Percentiles rank a stretch among this genome's conserved stretches.
Evolutionary conservation across 1,284 basidiomycete species (phyloP).

Genomic region (Pseudozyma pruni): DNA sequence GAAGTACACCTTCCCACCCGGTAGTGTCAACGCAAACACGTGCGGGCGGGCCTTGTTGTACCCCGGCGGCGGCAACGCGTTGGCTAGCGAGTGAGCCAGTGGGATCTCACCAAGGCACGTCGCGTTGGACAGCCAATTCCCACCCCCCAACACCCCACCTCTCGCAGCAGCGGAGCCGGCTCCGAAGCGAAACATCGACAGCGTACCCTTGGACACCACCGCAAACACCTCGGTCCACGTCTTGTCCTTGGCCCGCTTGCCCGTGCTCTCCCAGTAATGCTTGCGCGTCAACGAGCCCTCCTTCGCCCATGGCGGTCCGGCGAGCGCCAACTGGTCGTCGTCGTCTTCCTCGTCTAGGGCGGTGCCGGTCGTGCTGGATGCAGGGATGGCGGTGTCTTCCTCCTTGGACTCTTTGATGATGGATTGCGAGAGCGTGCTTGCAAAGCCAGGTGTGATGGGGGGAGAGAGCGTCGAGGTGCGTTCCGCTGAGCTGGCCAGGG

Average conservation of each 20-base stretch:
- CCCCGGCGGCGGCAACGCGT: slow-evolving; percentile 86
- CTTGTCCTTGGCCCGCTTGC: slow-evolving; percentile 84
- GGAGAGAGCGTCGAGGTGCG: slow-evolving; percentile 17
- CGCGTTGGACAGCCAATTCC: slow-evolving; percentile 94
- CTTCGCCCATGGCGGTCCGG: slow-evolving; percentile 98
- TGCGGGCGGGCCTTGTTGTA: slow-evolving; percentile 88
- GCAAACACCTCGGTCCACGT: slow-evolving; percentile 90
- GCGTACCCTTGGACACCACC: slow-evolving; percentile 89
- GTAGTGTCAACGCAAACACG: slow-evolving; percentile 92
- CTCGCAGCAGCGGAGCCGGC: not conserved
- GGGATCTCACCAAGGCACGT: slow-evolving; percentile 80
- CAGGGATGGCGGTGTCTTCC: slow-evolving; percentile 75
- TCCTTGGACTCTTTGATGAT: slow-evolving; percentile 94
- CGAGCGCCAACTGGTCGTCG: slow-evolving; percentile 91
- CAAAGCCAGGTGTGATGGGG: slow-evolving; percentile 81
- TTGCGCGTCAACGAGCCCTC: slow-evolving; percentile 94
- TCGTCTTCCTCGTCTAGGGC: slow-evolving; percentile 36
- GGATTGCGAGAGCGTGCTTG: slow-evolving; percentile 91
- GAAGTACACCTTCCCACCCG: slow-evolving; percentile 89
- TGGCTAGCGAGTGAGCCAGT: slow-evolving; percentile 87
- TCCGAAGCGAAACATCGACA: slow-evolving; percentile 82
- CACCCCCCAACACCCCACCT: slow-evolving; percentile 80
- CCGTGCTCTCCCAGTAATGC: slow-evolving; percentile 87
- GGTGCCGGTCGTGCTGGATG: slow-evolving; percentile 61
- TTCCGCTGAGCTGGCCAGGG: slow-evolving; percentile 1